phyloP scores from a whole-genome alignment of 2,329 filamentous ascomycete species.

The Boeremia lycopersici region DNA sequence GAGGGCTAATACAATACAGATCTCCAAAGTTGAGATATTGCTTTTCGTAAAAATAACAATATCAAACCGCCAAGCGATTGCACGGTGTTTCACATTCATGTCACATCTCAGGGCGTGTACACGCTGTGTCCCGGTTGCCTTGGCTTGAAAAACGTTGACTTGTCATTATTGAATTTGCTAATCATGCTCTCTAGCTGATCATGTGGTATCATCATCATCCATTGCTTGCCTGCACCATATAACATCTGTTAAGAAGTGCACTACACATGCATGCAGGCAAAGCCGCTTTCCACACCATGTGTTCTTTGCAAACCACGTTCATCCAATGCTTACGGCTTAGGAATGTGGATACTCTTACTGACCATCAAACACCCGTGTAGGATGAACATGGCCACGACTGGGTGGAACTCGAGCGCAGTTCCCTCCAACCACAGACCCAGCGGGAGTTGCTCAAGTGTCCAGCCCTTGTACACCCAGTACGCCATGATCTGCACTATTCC shows the following conservation, averaged over 20 bases:
- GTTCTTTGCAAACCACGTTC: not conserved
- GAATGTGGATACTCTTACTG: constrained; percentile 92
- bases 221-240: not conserved
- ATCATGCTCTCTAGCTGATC: not conserved
- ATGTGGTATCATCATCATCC: constrained; percentile 10
- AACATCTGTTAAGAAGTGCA: not conserved
- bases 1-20: not conserved
- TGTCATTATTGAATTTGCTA: not conserved
- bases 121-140: not conserved
- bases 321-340: constrained; percentile 67
- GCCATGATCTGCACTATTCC: constrained; percentile 83
- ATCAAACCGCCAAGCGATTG: not conserved
- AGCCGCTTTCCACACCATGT: not conserved
- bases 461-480: constrained; percentile 82
- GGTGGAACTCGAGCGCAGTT: constrained; percentile 80
- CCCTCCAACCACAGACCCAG: constrained; percentile 72
- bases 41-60: constrained; percentile 10
- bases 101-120: not conserved
- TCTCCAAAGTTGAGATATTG: constrained; percentile 4
- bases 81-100: not conserved
- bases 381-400: constrained; percentile 78
- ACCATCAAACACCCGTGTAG: constrained; percentile 94
- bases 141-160: not conserved
- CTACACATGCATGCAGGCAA: not conserved
- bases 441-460: constrained; percentile 80